Conservation (phyloP, 140 eudicot species). For the Cichorium intybus region DNA sequence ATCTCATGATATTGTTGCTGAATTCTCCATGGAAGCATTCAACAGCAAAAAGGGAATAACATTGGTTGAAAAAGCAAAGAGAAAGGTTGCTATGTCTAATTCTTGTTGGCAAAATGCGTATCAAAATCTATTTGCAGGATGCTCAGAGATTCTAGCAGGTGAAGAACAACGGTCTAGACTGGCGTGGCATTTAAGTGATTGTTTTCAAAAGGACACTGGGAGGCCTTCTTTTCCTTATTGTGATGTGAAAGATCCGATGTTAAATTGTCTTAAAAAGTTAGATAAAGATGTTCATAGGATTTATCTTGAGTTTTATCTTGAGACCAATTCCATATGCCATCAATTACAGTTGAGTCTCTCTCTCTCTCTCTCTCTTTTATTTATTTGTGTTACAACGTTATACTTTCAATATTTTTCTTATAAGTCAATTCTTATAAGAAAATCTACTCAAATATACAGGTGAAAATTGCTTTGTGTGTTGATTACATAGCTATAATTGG, state of each 20-base stretch:
- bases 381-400: not conserved
- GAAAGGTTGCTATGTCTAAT: slow-evolving; percentile 43
- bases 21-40: slow-evolving; percentile 57
- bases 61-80: slow-evolving; percentile 51
- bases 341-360: slow-evolving; percentile 68
- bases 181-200: slow-evolving; percentile 86
- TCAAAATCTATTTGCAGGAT: slow-evolving; percentile 55
- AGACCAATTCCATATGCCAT: slow-evolving; percentile 75
- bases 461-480: no score
- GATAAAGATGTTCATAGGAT: slow-evolving; percentile 42
- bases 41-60: slow-evolving; percentile 46
- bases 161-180: slow-evolving; percentile 63
- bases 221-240: slow-evolving; percentile 65
- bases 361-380: not conserved
- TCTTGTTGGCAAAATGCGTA: slow-evolving; percentile 81
- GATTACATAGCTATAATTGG: no score
- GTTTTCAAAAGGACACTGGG: slow-evolving; percentile 75
- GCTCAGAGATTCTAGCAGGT: slow-evolving; percentile 69
- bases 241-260: slow-evolving; percentile 48
- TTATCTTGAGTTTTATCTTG: slow-evolving; percentile 70
- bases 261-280: slow-evolving; percentile 46
- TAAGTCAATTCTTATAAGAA: no score
- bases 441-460: no score
- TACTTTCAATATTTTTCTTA: no score
- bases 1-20: slow-evolving; percentile 33